These are phyloP conservation scores for Trichoderma arundinaceum DNA, from an alignment of 2,329 filamentous ascomycete species.

Conservation along the genomic window DNA sequence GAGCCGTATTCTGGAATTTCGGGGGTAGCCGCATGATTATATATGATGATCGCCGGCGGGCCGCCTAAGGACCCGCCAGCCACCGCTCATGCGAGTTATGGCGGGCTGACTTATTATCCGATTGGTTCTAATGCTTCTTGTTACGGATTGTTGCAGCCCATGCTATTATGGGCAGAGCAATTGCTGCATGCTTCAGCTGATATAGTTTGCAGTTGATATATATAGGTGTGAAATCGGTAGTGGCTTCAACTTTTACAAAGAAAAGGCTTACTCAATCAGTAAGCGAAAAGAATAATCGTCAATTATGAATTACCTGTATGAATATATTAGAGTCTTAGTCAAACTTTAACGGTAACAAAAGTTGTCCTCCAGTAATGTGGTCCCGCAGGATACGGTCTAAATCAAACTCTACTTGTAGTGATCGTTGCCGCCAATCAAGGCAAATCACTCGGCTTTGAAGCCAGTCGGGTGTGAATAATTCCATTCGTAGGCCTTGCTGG, in stretches of 20 bases:
- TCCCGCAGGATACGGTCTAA: slow-evolving; percentile 11
- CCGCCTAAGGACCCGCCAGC: too few species aligned
- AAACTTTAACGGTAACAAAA: not conserved
- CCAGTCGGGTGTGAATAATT: slow-evolving; percentile 16
- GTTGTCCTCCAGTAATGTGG: slow-evolving; percentile 5
- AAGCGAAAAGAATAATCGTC: too few species aligned
- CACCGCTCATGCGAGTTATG: too few species aligned
- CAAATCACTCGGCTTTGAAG: slow-evolving; percentile 2
- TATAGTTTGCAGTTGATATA: not conserved
- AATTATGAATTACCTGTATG: not conserved
- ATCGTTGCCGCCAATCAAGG: slow-evolving; percentile 13
- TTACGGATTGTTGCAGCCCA: too few species aligned
- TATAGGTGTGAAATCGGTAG: not conserved
- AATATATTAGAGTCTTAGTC: not conserved
- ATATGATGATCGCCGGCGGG: too few species aligned
- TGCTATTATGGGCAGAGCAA: too few species aligned
- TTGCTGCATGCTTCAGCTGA: not conserved
- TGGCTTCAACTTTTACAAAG: not conserved
- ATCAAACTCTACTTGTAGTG: slow-evolving; percentile 20
- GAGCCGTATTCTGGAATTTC: not conserved
- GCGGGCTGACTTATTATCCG: too few species aligned
- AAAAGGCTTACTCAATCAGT: not conserved
- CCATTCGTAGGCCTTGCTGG: not conserved
- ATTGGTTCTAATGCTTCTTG: too few species aligned
- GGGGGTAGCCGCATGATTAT: too few species aligned